Conservation (phyloP, 169 alveolate genomes). For the Eimeria praecox region DNA sequence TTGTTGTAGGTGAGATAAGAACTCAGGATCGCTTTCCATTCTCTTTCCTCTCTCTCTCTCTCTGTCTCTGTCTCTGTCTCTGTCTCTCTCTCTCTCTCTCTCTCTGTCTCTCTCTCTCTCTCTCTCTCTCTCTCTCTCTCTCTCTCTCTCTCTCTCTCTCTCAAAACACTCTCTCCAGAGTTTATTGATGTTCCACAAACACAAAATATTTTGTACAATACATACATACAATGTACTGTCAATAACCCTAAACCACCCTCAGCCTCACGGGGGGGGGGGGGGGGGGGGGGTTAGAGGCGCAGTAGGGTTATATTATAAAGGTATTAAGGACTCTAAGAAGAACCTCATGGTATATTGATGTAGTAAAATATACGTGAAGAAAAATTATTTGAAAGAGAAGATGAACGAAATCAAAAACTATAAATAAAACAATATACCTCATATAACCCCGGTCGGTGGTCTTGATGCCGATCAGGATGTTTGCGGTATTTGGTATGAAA, state of each 20-base stretch:
- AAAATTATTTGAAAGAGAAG: background rate
- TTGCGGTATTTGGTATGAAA: background rate
- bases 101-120: too few relatives aligned
- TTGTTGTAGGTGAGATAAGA: constrained; percentile 55
- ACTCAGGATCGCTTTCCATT: constrained; percentile 69
- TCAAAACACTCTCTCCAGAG: too few relatives aligned
- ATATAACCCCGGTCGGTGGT: background rate
- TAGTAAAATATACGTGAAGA: background rate
- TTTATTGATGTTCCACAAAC: too few relatives aligned
- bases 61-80: too few relatives aligned
- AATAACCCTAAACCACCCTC: background rate
- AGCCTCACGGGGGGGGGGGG: background rate
- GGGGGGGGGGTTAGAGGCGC: background rate
- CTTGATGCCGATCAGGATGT: background rate
- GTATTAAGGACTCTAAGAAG: background rate
- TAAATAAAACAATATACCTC: background rate
- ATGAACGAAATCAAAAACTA: background rate
- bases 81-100: too few relatives aligned
- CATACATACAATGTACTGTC: too few relatives aligned
- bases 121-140: too few relatives aligned
- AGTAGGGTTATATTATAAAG: background rate
- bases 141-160: too few relatives aligned
- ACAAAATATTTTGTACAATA: background rate
- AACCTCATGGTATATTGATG: background rate
- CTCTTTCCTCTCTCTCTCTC: background rate